Base-by-base conservation (phyloP, 352 stramenopile species). In the Phytophthora pinifolia region DNA sequence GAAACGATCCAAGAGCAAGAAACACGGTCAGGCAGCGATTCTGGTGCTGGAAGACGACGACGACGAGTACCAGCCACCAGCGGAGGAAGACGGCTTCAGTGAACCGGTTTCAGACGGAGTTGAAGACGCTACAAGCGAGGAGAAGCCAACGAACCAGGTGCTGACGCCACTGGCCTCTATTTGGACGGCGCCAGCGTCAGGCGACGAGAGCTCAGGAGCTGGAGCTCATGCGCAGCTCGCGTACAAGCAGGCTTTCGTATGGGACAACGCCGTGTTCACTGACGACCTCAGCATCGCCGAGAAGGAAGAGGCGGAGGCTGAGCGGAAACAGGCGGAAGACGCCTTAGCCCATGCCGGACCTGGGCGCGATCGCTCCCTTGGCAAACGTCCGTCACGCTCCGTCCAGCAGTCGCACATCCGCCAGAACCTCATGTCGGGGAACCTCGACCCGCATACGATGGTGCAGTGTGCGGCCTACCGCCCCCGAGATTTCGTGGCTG, bases 371-470 rank as follows among this genome's bases (percentile, higher is more conserved):
- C 65, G 64, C 4, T 52, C 65, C 18, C 37, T 73, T 22, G 54
- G 70, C 17, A 90, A 86, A 60, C 79, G 80, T 0, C 76, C 84
- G 43, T 68, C 70, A 34, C 74, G 82, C 5, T 92, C 84, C 0
- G 74, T 91, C 4, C 81, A 90, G 36, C 84, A 94, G 53, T 83
- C 73, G 4, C 79, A 94, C 22, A 83, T 94, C 36, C 83, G 83
- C 10, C 82, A 94, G 56, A 87, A 84, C 25, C 55, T 94, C 6
- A 72, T 91, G 60, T 59, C 65, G 12, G 79, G 80, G 4, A 84
- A 88, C 39, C 56, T 94, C 29, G 83, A 93, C 44, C 85, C 85
- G 7, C 85, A 94, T 49, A 93, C 80, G 30, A 94, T 94, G 85
- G 82, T 94, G 9, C 83, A 93, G 55, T 94, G 85, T 51, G 74